Percentiles rank a stretch among this genome's conserved stretches.
These are phyloP conservation scores for Xylaria sp. DNA, from an alignment of 2,329 filamentous ascomycete genomes.

Conservation along the genomic window DNA sequence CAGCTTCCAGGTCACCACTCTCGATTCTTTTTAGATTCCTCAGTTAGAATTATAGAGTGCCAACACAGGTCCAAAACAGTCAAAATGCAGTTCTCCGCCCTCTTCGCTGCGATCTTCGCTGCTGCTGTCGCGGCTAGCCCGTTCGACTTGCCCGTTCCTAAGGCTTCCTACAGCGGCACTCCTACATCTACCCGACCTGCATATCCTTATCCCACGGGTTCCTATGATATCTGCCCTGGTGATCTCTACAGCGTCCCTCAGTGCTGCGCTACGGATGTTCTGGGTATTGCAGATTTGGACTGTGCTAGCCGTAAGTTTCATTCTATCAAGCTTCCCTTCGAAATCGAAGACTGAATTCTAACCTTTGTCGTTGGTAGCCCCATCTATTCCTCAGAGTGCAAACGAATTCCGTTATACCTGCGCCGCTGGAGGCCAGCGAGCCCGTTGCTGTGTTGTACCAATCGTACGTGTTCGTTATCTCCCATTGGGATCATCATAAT, in stretches of 20 bases:
- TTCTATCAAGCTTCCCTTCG: not conserved
- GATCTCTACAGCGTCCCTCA: conserved; percentile 28
- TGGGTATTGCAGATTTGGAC: conserved; percentile 24
- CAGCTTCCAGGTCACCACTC: conserved; percentile 7
- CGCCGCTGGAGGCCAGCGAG: conserved; percentile 24
- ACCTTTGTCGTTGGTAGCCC: conserved; percentile 5
- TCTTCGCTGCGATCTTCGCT: conserved; percentile 27
- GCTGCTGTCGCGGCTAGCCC: conserved; percentile 28
- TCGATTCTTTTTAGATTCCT: conserved; percentile 6
- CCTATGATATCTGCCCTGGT: conserved; percentile 17
- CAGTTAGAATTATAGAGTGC: conserved; percentile 15
- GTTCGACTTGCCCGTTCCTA: conserved; percentile 20
- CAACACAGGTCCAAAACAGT: conserved; percentile 11
- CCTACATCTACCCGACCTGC: conserved; percentile 12
- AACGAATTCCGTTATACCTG: conserved; percentile 21
- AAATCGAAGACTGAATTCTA: not conserved
- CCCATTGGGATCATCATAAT: not conserved
- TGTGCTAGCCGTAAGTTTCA: conserved; percentile 14
- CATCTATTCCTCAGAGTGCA: conserved; percentile 15
- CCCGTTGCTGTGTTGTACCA: conserved; percentile 24
- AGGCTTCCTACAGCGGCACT: conserved; percentile 2
- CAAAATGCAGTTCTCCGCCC: conserved; percentile 33
- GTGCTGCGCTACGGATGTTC: conserved; percentile 31
- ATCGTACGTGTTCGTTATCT: conserved; percentile 15
- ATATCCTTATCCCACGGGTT: not conserved